phyloP scores from a whole-genome alignment of 495 filamentous ascomycete species.

The Antarctomyces pellizariae region DNA sequence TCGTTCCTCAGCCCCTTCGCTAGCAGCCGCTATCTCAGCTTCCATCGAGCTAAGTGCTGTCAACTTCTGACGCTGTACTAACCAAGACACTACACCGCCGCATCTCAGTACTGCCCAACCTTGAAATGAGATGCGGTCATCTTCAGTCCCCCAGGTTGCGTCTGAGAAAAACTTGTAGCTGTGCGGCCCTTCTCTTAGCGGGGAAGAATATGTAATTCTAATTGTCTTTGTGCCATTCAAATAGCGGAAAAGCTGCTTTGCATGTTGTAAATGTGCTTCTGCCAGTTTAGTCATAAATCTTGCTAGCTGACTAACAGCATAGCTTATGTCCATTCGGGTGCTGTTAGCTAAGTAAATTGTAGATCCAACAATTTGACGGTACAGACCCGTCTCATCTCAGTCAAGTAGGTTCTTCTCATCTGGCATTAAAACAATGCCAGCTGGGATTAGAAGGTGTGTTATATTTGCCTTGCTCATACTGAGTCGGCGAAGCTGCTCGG shows the following conservation, averaged over 20 bases:
- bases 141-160: neutral
- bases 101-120: neutral
- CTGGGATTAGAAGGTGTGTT: neutral
- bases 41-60: slow-evolving; percentile 1
- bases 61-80: neutral
- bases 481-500: neutral
- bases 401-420: neutral
- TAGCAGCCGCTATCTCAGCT: neutral
- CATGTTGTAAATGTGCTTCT: neutral
- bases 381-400: neutral
- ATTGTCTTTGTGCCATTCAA: neutral
- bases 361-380: neutral
- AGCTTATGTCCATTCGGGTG: slow-evolving; percentile 1
- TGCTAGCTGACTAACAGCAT: neutral
- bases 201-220: no score
- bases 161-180: neutral
- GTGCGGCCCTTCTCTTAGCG: no score
- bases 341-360: slow-evolving; percentile 1
- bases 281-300: slow-evolving; percentile 1
- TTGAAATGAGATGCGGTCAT: neutral
- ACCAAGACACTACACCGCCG: neutral
- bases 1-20: neutral
- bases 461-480: neutral
- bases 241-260: slow-evolving; percentile 1
- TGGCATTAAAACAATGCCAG: neutral